These are phyloP conservation scores for Pestalotiopsis sp. DNA, from an alignment of 2,329 filamentous ascomycete species.

Conservation along the genomic window DNA sequence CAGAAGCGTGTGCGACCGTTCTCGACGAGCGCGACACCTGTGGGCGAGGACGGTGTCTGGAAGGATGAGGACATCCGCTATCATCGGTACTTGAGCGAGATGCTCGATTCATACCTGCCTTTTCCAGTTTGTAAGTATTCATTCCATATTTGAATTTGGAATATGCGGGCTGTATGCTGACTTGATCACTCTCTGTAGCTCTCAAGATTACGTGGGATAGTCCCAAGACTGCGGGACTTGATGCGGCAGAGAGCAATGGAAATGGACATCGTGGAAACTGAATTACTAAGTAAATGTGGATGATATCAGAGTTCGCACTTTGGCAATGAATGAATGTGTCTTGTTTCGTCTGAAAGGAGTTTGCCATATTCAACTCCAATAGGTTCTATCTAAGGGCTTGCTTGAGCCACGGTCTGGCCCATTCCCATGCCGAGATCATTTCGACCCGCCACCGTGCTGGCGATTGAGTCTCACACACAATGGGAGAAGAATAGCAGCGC, in stretches of 20 bases:
- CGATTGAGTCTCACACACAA: too few species aligned
- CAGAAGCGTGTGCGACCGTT: conserved; percentile 17
- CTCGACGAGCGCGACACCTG: not conserved
- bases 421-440: too few species aligned
- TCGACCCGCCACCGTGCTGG: too few species aligned
- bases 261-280: not conserved
- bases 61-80: not conserved
- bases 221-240: not conserved
- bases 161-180: not conserved
- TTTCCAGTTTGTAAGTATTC: not conserved
- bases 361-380: too few species aligned
- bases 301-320: not conserved
- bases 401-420: too few species aligned
- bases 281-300: not conserved
- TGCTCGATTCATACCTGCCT: not conserved
- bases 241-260: not conserved
- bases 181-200: not conserved
- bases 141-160: not conserved
- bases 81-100: not conserved
- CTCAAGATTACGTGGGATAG: not conserved
- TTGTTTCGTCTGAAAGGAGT: too few species aligned
- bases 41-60: not conserved
- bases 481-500: too few species aligned
- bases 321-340: too few species aligned
- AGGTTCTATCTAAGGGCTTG: too few species aligned